Conservation (phyloP, 169 alveolate species). For the Plasmodium inui region DNA sequence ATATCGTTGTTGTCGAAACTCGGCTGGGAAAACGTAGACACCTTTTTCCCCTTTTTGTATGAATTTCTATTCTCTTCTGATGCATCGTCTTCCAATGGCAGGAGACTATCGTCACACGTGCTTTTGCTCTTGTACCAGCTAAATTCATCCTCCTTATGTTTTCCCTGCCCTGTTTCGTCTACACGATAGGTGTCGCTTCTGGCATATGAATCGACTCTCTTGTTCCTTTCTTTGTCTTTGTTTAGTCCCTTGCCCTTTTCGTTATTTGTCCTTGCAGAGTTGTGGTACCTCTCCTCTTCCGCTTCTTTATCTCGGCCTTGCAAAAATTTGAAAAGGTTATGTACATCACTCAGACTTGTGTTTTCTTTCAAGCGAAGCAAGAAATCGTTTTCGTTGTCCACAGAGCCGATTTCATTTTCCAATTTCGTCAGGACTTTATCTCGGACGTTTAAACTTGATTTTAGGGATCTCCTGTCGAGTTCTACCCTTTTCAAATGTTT, state of each 20-base stretch:
- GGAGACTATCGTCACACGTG: background rate
- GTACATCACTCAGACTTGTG: conserved; percentile 37
- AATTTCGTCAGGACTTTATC: conserved; percentile 65
- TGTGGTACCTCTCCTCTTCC: background rate
- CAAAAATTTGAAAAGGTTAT: conserved; percentile 40
- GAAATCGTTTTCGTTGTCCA: conserved; percentile 58
- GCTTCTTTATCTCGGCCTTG: conserved; percentile 10
- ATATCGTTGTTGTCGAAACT: conserved; percentile 29
- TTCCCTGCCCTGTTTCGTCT: background rate
- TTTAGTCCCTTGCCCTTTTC: background rate
- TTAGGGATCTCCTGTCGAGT: conserved; percentile 60
- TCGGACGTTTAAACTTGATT: conserved; percentile 46
- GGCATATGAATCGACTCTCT: background rate
- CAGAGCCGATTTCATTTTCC: conserved; percentile 69
- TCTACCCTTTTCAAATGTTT: conserved; percentile 72
- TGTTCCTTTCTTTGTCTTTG: conserved; percentile 10
- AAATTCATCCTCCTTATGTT: conserved; percentile 11
- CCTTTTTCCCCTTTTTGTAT: background rate
- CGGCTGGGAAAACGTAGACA: background rate
- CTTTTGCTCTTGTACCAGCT: conserved; percentile 35
- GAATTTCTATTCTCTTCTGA: background rate
- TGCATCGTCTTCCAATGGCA: background rate
- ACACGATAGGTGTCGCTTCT: background rate
- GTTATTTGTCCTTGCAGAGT: background rate
- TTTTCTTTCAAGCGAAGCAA: conserved; percentile 45